phyloP scores from a whole-genome alignment of 139 green algal genomes.

The Tetraselmis striata region DNA sequence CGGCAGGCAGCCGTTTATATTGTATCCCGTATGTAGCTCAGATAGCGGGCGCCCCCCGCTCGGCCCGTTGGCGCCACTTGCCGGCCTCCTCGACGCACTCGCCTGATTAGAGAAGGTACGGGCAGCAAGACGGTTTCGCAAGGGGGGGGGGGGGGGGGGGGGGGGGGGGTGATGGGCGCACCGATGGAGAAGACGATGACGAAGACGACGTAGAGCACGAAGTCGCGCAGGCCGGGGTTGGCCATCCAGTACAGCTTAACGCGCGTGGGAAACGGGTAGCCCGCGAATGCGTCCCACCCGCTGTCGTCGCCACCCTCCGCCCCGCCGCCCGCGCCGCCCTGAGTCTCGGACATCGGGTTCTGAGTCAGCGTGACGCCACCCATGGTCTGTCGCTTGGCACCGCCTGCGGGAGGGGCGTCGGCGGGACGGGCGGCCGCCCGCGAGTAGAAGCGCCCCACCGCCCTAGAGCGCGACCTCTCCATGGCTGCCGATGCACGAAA shows the following conservation, averaged over 20 bases:
- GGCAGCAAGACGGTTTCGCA: no score
- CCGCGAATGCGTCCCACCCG: not conserved
- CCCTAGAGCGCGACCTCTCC: no score
- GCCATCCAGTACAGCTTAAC: not conserved
- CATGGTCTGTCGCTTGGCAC: not conserved
- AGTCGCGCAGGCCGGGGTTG: not conserved
- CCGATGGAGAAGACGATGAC: slow-evolving; percentile 8
- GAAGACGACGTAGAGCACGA: slow-evolving; percentile 4
- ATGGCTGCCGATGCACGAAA: no score
- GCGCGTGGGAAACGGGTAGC: not conserved
- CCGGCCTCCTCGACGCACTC: no score
- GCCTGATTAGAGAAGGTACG: no score
- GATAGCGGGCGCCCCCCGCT: no score
- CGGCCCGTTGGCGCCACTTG: no score
- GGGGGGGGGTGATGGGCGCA: not conserved
- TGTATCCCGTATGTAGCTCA: no score
- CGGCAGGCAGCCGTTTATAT: no score
- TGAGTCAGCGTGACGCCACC: not conserved
- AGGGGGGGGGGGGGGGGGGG: no score
- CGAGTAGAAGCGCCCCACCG: not conserved
- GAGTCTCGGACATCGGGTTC: not conserved
- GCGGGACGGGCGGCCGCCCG: not conserved
- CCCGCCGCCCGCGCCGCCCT: not conserved
- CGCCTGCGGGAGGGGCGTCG: no score
- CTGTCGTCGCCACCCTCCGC: not conserved